phyloP scores from a whole-genome alignment of 208 protist genomes.

The Leishmania mexicana region DNA sequence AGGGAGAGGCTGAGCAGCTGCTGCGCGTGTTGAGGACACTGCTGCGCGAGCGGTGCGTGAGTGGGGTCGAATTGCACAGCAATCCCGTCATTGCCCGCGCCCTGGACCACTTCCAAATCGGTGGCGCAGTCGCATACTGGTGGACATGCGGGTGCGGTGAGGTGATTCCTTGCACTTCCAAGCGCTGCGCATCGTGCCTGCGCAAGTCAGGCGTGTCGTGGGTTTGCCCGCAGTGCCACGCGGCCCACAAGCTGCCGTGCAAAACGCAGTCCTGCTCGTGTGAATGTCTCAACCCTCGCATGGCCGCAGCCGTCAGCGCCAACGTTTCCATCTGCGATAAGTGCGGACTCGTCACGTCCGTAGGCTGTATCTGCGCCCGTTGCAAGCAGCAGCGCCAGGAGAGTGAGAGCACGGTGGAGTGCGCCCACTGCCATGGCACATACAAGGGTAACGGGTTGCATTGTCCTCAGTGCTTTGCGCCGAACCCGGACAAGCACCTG shows the following conservation, averaged over 20 bases:
- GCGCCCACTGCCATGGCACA: conserved; percentile 35
- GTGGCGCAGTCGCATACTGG: conserved; percentile 53
- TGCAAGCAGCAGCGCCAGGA: conserved; percentile 28
- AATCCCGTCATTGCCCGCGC: conserved; percentile 56
- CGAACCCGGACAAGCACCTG: conserved; percentile 37
- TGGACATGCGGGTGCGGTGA: conserved; percentile 79
- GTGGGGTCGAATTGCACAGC: conserved; percentile 49
- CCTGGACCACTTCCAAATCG: conserved; percentile 55
- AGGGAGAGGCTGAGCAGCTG: conserved; percentile 26
- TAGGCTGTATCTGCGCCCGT: conserved; percentile 22
- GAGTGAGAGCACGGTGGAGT: conserved; percentile 17
- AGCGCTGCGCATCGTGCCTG: conserved; percentile 67
- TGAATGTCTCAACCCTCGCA: conserved; percentile 25
- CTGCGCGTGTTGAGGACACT: conserved; percentile 26
- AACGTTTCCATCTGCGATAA: conserved; percentile 31
- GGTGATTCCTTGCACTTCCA: conserved; percentile 51
- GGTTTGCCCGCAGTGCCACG: conserved; percentile 50
- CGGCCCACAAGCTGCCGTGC: conserved; percentile 12
- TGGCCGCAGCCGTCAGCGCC: conserved; percentile 14
- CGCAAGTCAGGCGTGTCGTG: conserved; percentile 48
- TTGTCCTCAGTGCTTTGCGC: conserved; percentile 65
- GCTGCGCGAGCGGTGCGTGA: conserved; percentile 33
- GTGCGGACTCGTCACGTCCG: conserved; percentile 42
- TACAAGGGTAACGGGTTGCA: conserved; percentile 51
- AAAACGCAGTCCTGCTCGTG: conserved; percentile 25